phyloP scores from a whole-genome alignment of 2,329 filamentous ascomycete species.

The Xylariaceae sp. region DNA sequence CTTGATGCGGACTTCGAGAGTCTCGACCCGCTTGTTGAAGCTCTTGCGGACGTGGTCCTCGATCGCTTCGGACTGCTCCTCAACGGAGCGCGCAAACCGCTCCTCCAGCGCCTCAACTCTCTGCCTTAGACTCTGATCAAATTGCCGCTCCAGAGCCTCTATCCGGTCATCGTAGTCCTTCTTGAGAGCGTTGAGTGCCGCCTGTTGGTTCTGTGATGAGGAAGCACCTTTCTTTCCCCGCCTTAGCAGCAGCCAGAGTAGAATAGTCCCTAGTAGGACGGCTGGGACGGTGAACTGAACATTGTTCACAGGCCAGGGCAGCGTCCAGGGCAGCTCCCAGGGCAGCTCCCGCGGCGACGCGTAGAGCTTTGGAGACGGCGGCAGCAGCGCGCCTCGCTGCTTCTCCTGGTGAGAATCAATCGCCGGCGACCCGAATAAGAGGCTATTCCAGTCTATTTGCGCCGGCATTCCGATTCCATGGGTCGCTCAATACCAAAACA shows the following conservation, averaged over 20 bases:
- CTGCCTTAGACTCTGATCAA: conserved; percentile 14
- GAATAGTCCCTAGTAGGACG: conserved; percentile 11
- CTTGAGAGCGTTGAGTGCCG: conserved; percentile 11
- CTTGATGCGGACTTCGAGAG: conserved; percentile 23
- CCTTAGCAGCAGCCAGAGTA: conserved; percentile 14
- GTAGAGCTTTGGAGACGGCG: conserved; percentile 9
- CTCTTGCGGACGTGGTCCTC: conserved; percentile 21
- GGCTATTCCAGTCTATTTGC: conserved; percentile 22
- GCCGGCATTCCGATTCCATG: conserved; percentile 17
- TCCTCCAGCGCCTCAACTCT: conserved; percentile 17
- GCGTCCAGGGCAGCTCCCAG: conserved; percentile 1
- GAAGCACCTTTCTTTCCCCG: conserved; percentile 8
- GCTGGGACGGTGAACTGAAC: conserved; percentile 11
- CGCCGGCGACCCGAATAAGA: conserved; percentile 17
- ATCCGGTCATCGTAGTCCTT: conserved; percentile 16
- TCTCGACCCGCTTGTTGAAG: conserved; percentile 22
- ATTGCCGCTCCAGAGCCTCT: conserved; percentile 16
- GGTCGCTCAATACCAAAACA: conserved; percentile 4
- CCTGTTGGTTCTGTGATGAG: conserved; percentile 9
- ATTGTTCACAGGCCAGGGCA: conserved; percentile 1
- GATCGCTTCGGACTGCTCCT: conserved; percentile 15
- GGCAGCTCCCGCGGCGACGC: conserved; percentile 6
- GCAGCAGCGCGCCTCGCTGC: conserved; percentile 4
- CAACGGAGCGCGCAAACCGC: conserved; percentile 15
- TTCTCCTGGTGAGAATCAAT: neutral